phyloP scores from a whole-genome alignment of 2,329 filamentous ascomycete genomes.

The Ciborinia camelliae region DNA sequence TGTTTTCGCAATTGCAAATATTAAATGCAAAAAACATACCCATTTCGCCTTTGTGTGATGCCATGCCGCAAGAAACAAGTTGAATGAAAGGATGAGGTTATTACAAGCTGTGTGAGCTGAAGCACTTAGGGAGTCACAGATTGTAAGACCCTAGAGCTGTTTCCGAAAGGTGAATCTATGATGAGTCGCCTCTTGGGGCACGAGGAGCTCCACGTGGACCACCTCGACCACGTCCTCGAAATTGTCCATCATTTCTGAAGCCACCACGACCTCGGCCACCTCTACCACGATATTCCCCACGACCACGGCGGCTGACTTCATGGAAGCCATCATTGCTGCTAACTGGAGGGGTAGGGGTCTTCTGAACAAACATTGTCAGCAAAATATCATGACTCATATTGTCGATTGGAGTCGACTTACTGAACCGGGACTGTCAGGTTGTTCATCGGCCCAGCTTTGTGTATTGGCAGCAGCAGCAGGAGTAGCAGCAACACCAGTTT shows the following conservation, averaged over 20 bases:
- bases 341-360: conserved; percentile 36
- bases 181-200: conserved; percentile 23
- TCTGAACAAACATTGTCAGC: conserved; percentile 33
- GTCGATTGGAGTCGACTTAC: conserved; percentile 40
- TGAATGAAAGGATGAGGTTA: conserved; percentile 19
- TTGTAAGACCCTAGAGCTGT: conserved; percentile 9
- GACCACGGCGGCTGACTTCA: conserved; percentile 59
- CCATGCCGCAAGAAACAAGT: conserved; percentile 20
- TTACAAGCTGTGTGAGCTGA: conserved; percentile 15
- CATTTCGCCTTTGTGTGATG: conserved; percentile 21
- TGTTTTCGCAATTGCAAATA: conserved; percentile 14
- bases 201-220: conserved; percentile 27
- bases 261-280: conserved; percentile 46
- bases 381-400: background rate
- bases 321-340: conserved; percentile 66
- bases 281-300: conserved; percentile 43
- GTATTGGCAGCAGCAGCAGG: conserved; percentile 52
- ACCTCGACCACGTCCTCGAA: conserved; percentile 37
- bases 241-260: conserved; percentile 39
- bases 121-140: background rate
- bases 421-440: conserved; percentile 52
- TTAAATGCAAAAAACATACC: conserved; percentile 20
- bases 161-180: background rate
- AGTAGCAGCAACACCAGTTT: conserved; percentile 59
- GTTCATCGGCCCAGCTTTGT: conserved; percentile 81